Evolutionary conservation across 2,329 filamentous ascomycete species (phyloP), one percentile per base, ranked within the genome.

Genomic region (Fusarium acutatum): DNA sequence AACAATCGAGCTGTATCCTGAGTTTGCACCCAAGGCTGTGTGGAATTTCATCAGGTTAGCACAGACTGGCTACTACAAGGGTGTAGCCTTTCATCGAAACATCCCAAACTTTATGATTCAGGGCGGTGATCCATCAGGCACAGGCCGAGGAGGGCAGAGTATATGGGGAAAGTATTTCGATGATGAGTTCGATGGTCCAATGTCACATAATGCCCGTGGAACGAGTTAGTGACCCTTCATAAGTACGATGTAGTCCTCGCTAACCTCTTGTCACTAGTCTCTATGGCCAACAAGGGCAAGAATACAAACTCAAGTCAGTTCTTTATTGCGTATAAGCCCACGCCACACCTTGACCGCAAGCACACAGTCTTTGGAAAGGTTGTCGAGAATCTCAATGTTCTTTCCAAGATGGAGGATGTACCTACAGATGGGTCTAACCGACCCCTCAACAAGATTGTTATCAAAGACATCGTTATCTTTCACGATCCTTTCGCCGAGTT

Each of bases 241-340:
- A 26, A 38, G 24, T 20, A n/a, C 20, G 17, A 17, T 44, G 26
- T 28, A 13, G 11, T 28, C 30, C 22, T 47, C 28, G 28, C 52
- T 37, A 44, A 66, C 54, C 67, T 76, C 58, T 38, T 32, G 28
- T 26, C 30, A 14, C 8, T 57, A 83, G 81, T 84, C 32, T 95
- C 92, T 75, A 99, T 99, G 96, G 96, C 96, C 44, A 99, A 99
- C 83, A 99, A 99, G 81, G 96, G 96, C 66, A 98, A 98, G 80
- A 96, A 98, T 80, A 98, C 96, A 28, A 99, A 99, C 83, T 96
- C 94, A 14, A 94, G 91, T 75, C 96, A 99, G 82, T 99, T 92
- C 80, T 99, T 98, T 86, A 93, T 99, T 79, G 94, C 93, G 0
- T 99, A 99, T 82, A 92, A 94, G 57, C 87, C 93, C 2, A 90